These are phyloP conservation scores for Fusarium scirpi DNA, from an alignment of 2,329 filamentous ascomycete species.

Conservation along the genomic window DNA sequence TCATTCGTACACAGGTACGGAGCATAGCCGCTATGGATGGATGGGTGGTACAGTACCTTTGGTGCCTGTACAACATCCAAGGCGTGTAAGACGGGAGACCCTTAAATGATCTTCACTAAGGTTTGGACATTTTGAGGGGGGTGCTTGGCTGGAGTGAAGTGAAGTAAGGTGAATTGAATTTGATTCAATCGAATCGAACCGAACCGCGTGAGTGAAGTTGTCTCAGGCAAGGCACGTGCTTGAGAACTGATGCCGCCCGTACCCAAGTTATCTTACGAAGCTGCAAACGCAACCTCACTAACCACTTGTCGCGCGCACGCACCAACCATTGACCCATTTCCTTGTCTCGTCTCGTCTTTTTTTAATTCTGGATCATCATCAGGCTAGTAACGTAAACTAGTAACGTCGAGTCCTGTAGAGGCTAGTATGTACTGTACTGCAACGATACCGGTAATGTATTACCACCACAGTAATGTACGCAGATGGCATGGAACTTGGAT, in stretches of 20 bases:
- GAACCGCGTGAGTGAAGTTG: background rate
- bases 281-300: conserved; percentile 5
- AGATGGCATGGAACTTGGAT: conserved; percentile 1
- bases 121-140: conserved; percentile 6
- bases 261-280: conserved; percentile 4
- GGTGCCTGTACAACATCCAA: background rate
- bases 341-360: conserved; percentile 2
- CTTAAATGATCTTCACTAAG: conserved; percentile 28
- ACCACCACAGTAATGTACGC: background rate
- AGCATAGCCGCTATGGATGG: background rate
- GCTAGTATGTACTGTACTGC: conserved; percentile 5
- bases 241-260: conserved; percentile 13
- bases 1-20: background rate
- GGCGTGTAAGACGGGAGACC: conserved; percentile 23
- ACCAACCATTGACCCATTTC: background rate
- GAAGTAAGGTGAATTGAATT: background rate
- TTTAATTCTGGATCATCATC: conserved; percentile 2
- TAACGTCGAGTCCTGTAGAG: conserved; percentile 1
- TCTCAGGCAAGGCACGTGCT: conserved; percentile 25
- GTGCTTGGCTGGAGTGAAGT: background rate
- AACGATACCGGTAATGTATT: background rate
- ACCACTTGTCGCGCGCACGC: conserved; percentile 5
- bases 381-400: conserved; percentile 6
- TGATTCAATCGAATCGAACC: background rate
- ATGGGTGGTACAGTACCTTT: background rate